phyloP scores from a whole-genome alignment of 2,329 filamentous ascomycete genomes.

The Hypoxylon sp. region DNA sequence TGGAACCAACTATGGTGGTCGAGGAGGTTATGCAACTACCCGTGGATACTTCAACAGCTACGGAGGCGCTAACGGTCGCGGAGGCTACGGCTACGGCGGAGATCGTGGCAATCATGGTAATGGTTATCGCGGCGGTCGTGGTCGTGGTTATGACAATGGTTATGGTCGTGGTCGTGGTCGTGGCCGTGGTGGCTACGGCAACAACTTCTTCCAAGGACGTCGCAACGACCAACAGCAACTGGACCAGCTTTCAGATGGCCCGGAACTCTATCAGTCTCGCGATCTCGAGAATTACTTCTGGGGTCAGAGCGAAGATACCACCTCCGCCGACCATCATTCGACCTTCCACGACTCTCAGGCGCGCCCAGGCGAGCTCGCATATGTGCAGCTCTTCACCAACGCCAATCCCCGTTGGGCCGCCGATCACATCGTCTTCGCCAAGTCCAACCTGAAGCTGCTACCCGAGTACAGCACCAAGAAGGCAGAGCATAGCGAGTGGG shows the following conservation, averaged over 20 bases:
- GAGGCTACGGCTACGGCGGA: conserved; percentile 20
- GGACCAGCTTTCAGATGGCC: conserved; percentile 30
- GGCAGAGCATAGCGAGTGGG: conserved; percentile 46
- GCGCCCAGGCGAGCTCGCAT: conserved; percentile 41
- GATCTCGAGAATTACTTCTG: conserved; percentile 46
- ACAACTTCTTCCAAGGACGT: conserved; percentile 25
- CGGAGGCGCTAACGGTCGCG: background rate
- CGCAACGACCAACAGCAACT: conserved; percentile 23
- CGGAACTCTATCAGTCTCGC: conserved; percentile 28
- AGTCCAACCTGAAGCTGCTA: conserved; percentile 45
- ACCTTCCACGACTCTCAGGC: conserved; percentile 46
- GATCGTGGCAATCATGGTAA: conserved; percentile 7
- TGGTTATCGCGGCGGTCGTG: conserved; percentile 9
- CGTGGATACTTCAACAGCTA: background rate
- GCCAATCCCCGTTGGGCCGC: conserved; percentile 48
- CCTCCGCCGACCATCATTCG: background rate
- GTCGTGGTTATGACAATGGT: conserved; percentile 7
- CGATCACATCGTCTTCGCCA: conserved; percentile 49
- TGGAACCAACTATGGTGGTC: background rate
- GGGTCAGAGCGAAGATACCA: background rate
- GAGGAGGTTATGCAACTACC: background rate
- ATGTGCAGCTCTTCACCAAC: conserved; percentile 44
- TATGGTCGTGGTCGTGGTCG: conserved; percentile 20
- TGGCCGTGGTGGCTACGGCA: conserved; percentile 16
- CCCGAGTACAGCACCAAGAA: conserved; percentile 49